Evolutionary conservation across 2,329 filamentous ascomycete species (phyloP).

Genomic region (Tolypocladium endophyticum): DNA sequence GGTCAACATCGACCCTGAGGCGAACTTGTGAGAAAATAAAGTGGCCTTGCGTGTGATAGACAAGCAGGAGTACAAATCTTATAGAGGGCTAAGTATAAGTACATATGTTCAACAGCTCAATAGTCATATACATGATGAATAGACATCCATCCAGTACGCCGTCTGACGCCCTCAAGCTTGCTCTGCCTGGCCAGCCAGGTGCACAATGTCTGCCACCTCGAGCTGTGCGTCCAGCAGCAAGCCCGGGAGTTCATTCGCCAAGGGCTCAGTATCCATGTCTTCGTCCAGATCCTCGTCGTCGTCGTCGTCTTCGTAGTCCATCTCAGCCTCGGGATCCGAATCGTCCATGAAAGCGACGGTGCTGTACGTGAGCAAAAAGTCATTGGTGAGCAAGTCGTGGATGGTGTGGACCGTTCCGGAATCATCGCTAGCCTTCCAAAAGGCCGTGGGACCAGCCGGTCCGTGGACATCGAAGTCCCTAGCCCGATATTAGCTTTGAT

Average conservation of each 20-base stretch:
- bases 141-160: neutral
- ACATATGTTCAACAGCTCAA: neutral
- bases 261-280: slow-evolving; percentile 13
- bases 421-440: slow-evolving; percentile 61
- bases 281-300: slow-evolving; percentile 19
- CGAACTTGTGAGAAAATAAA: slow-evolving; percentile 15
- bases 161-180: neutral
- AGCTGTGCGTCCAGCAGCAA: slow-evolving; percentile 13
- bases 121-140: neutral
- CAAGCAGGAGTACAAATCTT: neutral
- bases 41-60: neutral
- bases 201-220: slow-evolving; percentile 8
- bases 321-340: slow-evolving; percentile 13
- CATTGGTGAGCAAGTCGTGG: slow-evolving; percentile 19
- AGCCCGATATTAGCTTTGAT: neutral
- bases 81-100: neutral
- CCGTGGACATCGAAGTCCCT: slow-evolving; percentile 58
- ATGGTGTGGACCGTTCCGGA: slow-evolving; percentile 13
- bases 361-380: slow-evolving; percentile 19
- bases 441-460: slow-evolving; percentile 63
- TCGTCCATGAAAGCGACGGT: slow-evolving; percentile 10
- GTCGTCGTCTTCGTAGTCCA: slow-evolving; percentile 14
- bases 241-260: slow-evolving; percentile 12
- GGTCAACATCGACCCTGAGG: slow-evolving; percentile 43
- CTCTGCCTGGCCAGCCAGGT: neutral